These are phyloP conservation scores for Fusarium sp. DNA, from an alignment of 2,329 filamentous ascomycete species.

Conservation along the genomic window DNA sequence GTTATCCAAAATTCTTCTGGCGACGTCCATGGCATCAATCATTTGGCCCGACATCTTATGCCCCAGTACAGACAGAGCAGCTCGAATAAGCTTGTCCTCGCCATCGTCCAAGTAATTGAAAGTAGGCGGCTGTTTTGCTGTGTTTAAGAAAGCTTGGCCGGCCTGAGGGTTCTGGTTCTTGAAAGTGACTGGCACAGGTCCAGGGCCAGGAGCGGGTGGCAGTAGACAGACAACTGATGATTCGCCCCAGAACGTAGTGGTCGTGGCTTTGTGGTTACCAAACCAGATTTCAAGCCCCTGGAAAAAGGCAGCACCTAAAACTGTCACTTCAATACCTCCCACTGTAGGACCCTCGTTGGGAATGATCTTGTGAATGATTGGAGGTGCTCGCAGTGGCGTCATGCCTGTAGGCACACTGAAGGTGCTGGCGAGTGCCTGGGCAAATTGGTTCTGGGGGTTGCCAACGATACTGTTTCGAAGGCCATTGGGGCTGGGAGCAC, in stretches of 20 bases:
- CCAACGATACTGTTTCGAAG: conserved; percentile 58
- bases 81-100: conserved; percentile 73
- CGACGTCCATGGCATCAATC: conserved; percentile 69
- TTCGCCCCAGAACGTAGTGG: conserved; percentile 83
- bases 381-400: conserved; percentile 57
- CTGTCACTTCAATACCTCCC: conserved; percentile 87
- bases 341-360: conserved; percentile 83
- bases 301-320: conserved; percentile 83
- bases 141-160: conserved; percentile 47
- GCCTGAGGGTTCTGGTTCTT: conserved; percentile 60
- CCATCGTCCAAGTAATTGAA: conserved; percentile 82
- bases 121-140: conserved; percentile 54
- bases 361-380: conserved; percentile 83
- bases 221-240: conserved; percentile 82
- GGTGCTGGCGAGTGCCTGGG: conserved; percentile 58
- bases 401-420: conserved; percentile 60
- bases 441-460: conserved; percentile 55
- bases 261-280: conserved; percentile 71
- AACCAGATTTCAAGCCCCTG: conserved; percentile 85
- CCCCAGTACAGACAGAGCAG: conserved; percentile 71
- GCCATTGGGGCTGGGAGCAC: conserved; percentile 76
- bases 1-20: conserved; percentile 66
- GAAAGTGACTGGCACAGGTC: conserved; percentile 77
- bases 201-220: conserved; percentile 74
- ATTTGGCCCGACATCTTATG: conserved; percentile 72